Percentiles rank a stretch among this genome's conserved stretches.
phyloP scores from a whole-genome alignment of 768 basidiomycete species.

The Boletus pseudo-olivaceus region DNA sequence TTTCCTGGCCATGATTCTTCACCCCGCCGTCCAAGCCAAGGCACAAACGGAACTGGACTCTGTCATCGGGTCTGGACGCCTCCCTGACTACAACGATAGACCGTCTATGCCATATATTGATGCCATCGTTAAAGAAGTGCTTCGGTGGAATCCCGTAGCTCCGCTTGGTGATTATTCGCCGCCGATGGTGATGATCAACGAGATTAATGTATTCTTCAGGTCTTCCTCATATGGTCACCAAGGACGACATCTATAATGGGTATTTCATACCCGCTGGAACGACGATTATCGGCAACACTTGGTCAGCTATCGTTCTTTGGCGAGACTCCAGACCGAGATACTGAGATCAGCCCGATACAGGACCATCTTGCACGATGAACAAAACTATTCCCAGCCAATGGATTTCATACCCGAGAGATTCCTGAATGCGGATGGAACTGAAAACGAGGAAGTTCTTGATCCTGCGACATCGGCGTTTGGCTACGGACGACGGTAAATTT shows the following conservation, averaged over 20 bases:
- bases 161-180: slow-evolving; percentile 29
- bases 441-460: slow-evolving; percentile 29
- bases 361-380: slow-evolving; percentile 39
- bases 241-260: slow-evolving; percentile 29
- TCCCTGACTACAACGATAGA: slow-evolving; percentile 32
- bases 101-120: slow-evolving; percentile 24
- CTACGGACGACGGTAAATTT: slow-evolving; percentile 33
- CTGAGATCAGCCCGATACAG: slow-evolving; percentile 18
- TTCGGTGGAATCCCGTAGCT: slow-evolving; percentile 33
- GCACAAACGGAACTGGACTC: slow-evolving; percentile 29
- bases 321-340: neutral
- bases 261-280: slow-evolving; percentile 38
- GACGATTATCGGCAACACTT: slow-evolving; percentile 57
- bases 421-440: slow-evolving; percentile 35
- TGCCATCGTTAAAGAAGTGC: slow-evolving; percentile 30
- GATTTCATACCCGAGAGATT: slow-evolving; percentile 40
- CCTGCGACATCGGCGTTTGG: slow-evolving; percentile 33
- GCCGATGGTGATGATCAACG: slow-evolving; percentile 7
- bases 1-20: slow-evolving; percentile 30
- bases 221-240: slow-evolving; percentile 33
- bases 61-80: slow-evolving; percentile 26
- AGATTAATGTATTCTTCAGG: slow-evolving; percentile 16
- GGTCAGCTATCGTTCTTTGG: slow-evolving; percentile 32
- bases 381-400: slow-evolving; percentile 32
- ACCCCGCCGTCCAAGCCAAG: slow-evolving; percentile 28